These are phyloP conservation scores for Alliaria petiolata DNA, from an alignment of 345 rosid genomes.

Conservation along the genomic window DNA sequence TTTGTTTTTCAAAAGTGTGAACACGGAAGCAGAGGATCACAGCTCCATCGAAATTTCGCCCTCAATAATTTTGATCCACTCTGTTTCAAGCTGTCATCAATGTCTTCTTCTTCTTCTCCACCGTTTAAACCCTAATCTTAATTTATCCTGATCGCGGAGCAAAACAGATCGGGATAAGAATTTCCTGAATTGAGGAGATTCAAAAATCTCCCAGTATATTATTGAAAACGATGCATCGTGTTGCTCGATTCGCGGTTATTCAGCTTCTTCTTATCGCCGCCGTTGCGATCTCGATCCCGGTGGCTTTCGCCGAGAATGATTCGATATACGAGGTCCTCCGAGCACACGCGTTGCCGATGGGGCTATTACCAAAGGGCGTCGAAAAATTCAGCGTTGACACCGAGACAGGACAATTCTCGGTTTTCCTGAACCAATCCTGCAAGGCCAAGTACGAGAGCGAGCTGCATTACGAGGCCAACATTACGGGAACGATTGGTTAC, in stretches of 20 bases:
- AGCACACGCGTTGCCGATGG: conserved; percentile 70
- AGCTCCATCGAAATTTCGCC: neutral
- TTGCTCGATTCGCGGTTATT: neutral
- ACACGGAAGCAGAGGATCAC: conserved; percentile 11
- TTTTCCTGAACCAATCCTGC: conserved; percentile 69
- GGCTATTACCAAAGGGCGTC: conserved; percentile 71
- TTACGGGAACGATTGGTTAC: conserved; percentile 58
- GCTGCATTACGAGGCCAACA: conserved; percentile 73
- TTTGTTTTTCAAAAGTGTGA: neutral
- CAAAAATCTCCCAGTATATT: neutral
- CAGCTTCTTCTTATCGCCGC: conserved; percentile 11
- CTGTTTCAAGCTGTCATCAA: conserved; percentile 60
- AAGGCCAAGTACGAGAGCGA: conserved; percentile 81
- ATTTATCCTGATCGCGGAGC: neutral
- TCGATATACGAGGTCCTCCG: conserved; percentile 59
- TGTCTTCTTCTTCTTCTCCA: conserved; percentile 28
- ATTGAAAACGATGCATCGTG: conserved; percentile 1
- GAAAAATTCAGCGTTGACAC: conserved; percentile 42
- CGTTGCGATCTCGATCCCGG: conserved; percentile 5
- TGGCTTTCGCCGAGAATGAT: conserved; percentile 10
- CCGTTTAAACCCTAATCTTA: conserved; percentile 39
- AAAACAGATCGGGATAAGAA: neutral
- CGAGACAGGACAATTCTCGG: conserved; percentile 55
- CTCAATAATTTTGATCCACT: conserved; percentile 33
- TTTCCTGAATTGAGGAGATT: conserved; percentile 5